phyloP scores from a whole-genome alignment of 257 asterid genomes.

The Hygrophila difformis region DNA sequence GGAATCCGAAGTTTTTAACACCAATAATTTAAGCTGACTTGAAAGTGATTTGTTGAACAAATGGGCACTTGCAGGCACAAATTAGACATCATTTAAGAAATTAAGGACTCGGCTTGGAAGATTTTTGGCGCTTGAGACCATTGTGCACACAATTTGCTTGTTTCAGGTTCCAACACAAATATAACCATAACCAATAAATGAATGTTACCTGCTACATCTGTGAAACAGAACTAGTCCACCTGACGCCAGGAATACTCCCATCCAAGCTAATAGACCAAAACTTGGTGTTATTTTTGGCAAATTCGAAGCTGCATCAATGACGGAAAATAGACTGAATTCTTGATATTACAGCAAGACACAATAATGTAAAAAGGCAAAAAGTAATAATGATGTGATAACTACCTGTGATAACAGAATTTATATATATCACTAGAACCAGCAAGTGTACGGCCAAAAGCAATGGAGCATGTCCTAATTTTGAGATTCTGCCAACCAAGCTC shows the following conservation, averaged over 20 bases:
- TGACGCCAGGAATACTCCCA: slow-evolving; percentile 75
- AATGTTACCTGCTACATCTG: slow-evolving; percentile 85
- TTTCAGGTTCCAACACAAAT: too few species aligned
- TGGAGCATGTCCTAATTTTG: slow-evolving; percentile 96
- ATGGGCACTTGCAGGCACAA: too few species aligned
- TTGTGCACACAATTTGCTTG: too few species aligned
- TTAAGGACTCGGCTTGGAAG: too few species aligned
- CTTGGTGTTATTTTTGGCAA: slow-evolving; percentile 88
- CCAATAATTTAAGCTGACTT: too few species aligned
- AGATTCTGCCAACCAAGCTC: slow-evolving; percentile 59
- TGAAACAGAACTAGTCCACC: slow-evolving; percentile 67
- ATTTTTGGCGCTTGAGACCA: too few species aligned
- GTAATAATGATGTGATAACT: slow-evolving; percentile 15
- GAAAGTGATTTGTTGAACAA: too few species aligned
- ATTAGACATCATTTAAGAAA: too few species aligned
- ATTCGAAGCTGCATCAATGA: slow-evolving; percentile 54
- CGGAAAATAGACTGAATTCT: slow-evolving; percentile 14
- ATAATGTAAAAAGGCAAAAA: neutral
- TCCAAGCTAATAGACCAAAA: slow-evolving; percentile 82
- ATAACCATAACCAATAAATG: too few species aligned
- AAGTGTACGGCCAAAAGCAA: slow-evolving; percentile 68
- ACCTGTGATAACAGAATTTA: slow-evolving; percentile 74
- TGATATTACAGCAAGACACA: slow-evolving; percentile 5
- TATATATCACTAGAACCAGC: slow-evolving; percentile 59
- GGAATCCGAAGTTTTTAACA: too few species aligned